Evolutionary conservation across 176 grass and related monocot species (phyloP).

Genomic region (Dendrocalamus sinicus): DNA sequence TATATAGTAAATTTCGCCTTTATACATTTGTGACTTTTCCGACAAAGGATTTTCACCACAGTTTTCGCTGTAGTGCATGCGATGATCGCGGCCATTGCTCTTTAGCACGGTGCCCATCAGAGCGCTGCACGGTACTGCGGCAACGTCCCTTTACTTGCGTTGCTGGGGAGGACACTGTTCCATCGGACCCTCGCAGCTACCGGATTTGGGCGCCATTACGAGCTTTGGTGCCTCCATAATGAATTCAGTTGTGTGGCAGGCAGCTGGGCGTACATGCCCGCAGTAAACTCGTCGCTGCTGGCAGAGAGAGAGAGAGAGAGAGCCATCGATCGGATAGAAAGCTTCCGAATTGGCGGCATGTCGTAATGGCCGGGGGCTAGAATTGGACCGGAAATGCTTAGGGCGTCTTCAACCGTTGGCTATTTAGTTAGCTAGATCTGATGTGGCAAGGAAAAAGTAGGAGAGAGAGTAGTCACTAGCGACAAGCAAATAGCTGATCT

Average conservation of each 20-base stretch:
- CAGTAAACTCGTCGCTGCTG: background rate
- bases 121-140: background rate
- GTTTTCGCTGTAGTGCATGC: background rate
- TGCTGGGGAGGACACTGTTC: background rate
- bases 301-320: background rate
- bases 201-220: conserved; percentile 7
- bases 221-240: conserved; percentile 2
- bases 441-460: no score
- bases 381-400: background rate
- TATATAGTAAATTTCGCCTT: no score
- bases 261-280: background rate
- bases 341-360: background rate
- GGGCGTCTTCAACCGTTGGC: no score
- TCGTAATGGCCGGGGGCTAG: background rate
- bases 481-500: no score
- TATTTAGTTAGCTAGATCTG: no score
- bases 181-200: background rate
- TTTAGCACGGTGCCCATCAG: no score
- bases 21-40: no score
- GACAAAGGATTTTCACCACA: no score
- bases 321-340: background rate
- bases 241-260: background rate
- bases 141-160: background rate
- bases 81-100: background rate
- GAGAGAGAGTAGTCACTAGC: no score